Base-by-base conservation (phyloP, 2,329 filamentous ascomycete species). In the Ceratocystis ficicola region DNA sequence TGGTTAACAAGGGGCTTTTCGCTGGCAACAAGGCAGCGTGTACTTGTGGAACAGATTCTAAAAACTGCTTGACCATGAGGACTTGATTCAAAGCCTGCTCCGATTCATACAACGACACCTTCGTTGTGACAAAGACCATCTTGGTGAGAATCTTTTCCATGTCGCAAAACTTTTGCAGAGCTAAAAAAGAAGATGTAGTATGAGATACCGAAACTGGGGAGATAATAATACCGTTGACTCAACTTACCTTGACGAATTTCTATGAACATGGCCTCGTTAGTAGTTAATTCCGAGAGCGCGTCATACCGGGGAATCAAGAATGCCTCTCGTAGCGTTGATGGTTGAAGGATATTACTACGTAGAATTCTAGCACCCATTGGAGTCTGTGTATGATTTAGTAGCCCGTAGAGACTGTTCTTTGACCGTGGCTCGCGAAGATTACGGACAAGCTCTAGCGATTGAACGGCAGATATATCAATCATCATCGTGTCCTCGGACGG, bases 401-500 rank as follows among this genome's bases (percentile, higher is more conserved):
- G 75, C 0, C 92, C 92, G 69, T 92, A 93, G 0, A 99, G 77
- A 69, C 87, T 93, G 48, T 93, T 84, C 69, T 86, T 89, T 0
- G 91, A 95, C 70, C 88, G 91, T 0, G 85, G 72, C 70, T 87
- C 86, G 12, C 89, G 86, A 0, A 92, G 73, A 70, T 96, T 99
- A 71, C 96, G 90, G 30, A 97, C 88, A 5, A 99, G 80, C 73
- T 99, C 94, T 2, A 99, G 79, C 0, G 90, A 90, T 46, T 86
- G 82, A 32, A 96, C 90, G 0, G 92, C 95, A 0, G 90, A 87
- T 1, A 94, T 81, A 71, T 96, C 93, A 70, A 97, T 95, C 83
- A 95, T 90, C 92, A 97, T 96, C 0, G 90, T 89, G 28, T 93
- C 89, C 72, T 95, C 89, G 0, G 90, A 91, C 0, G 91, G 88